Evolutionary conservation across 306 rosid species (phyloP), one percentile per base, ranked within the genome.

Genomic region (Prunus salicina): DNA sequence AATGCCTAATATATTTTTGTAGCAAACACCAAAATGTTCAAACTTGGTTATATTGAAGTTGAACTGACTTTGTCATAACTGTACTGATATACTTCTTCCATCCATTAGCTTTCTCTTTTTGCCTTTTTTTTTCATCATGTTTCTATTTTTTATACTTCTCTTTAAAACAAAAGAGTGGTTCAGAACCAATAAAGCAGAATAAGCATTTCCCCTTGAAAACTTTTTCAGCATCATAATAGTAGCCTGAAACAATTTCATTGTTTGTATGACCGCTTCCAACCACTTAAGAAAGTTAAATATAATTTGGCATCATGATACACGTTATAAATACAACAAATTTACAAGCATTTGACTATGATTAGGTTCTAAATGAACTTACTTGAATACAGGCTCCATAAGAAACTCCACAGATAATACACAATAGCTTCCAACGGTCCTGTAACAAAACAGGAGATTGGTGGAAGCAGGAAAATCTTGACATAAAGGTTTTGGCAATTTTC

Each of bases 351-450:
- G 38, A 22, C 34, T 30, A 76, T 78, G 62, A 77, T 60, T 76
- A 71, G 76, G 69, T 32, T 50, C 64, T 11, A 45, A 77, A 72
- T 80, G 46, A 43, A 78, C 97, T 86, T 88, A 92, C 99, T 84
- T 95, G 99, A 81, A 95, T 95, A 86, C 99, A 95, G 47, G 99
- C 99, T 73, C 99, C 99, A 82, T 95, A 96, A 64, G 98, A 84
- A 73, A 96, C 97, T 64, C 96, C 93, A 41, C 99, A 96, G 81
- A 96, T 96, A 87, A 93, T 89, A 72, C 99, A 92, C 85, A 92
- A 82, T 84, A 96, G 88, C 90, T 92, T 95, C 99, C 99, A 95
- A 77, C 99, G 99, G 75, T 95, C 97, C 99, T 95, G 89, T 82
- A 83, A 75, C 72, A 80, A 43, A 74, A 75, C 53, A 67, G 56